Conservation (phyloP, 192 early-diverging fungal genomes). For the Lobosporangium transversale region DNA sequence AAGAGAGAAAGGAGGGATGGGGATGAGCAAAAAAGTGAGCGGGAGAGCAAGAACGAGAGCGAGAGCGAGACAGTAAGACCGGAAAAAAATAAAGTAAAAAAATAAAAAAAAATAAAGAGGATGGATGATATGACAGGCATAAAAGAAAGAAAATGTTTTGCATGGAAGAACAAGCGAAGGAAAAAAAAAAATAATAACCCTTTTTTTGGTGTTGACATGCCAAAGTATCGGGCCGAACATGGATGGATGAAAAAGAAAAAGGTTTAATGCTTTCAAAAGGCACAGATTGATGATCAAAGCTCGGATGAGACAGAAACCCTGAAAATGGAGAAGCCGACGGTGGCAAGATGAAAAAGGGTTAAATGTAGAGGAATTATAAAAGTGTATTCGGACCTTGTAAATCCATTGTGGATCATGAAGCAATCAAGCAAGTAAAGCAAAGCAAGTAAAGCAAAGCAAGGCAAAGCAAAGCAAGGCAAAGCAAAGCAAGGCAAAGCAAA, state of each 20-base stretch:
- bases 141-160: neutral
- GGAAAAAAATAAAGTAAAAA: neutral
- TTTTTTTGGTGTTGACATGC: neutral
- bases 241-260: too few species aligned
- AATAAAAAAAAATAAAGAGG: neutral
- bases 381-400: too few species aligned
- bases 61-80: neutral
- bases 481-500: neutral
- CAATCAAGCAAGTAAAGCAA: neutral
- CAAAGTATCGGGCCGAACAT: too few species aligned
- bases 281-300: neutral
- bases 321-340: neutral
- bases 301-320: neutral
- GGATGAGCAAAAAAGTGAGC: too few species aligned
- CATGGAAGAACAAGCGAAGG: neutral
- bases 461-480: neutral
- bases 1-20: too few species aligned
- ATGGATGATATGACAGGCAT: neutral
- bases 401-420: too few species aligned
- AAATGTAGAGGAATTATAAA: too few species aligned
- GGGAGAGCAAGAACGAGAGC: conserved; percentile 3
- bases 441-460: neutral
- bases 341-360: too few species aligned
- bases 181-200: neutral
- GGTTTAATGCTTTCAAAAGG: too few species aligned